Conservation (phyloP, 2,329 filamentous ascomycete genomes). For the Achaetomium macrosporum region DNA sequence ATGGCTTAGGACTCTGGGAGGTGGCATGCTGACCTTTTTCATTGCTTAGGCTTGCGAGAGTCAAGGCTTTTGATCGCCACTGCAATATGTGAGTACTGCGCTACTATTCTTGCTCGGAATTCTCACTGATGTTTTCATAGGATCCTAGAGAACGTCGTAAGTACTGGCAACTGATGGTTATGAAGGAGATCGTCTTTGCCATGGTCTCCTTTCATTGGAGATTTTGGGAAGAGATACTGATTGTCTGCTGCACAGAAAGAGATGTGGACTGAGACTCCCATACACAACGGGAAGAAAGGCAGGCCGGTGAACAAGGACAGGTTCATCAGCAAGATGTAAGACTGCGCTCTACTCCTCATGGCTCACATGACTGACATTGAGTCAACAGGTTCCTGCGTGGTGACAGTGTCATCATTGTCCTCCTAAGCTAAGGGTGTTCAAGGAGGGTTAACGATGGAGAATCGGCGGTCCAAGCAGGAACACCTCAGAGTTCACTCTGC, state of each 20-base stretch:
- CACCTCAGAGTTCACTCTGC: neutral
- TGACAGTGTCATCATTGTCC: constrained; percentile 25
- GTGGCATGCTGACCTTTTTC: constrained; percentile 1
- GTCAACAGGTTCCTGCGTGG: constrained; percentile 24
- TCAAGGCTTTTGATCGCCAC: constrained; percentile 97
- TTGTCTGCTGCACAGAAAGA: constrained; percentile 53
- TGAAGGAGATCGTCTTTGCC: neutral
- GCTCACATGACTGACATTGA: constrained; percentile 3
- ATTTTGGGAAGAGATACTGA: constrained; percentile 4
- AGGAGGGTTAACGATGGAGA: neutral
- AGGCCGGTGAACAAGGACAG: constrained; percentile 93
- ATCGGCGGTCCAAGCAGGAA: neutral
- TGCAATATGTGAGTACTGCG: constrained; percentile 71
- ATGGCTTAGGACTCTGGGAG: neutral
- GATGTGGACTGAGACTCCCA: constrained; percentile 97
- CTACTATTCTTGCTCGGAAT: neutral
- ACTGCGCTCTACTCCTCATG: neutral
- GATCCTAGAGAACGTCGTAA: constrained; percentile 31
- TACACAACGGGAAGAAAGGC: constrained; percentile 81
- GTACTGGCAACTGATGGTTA: constrained; percentile 1
- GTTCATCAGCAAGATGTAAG: constrained; percentile 27
- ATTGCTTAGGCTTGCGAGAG: constrained; percentile 61
- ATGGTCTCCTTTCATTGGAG: no score
- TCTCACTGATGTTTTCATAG: constrained; percentile 12
- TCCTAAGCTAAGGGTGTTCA: constrained; percentile 18